Conservation (phyloP, 805 yeast genomes). For the Cyberlindnera xylosilytica region DNA sequence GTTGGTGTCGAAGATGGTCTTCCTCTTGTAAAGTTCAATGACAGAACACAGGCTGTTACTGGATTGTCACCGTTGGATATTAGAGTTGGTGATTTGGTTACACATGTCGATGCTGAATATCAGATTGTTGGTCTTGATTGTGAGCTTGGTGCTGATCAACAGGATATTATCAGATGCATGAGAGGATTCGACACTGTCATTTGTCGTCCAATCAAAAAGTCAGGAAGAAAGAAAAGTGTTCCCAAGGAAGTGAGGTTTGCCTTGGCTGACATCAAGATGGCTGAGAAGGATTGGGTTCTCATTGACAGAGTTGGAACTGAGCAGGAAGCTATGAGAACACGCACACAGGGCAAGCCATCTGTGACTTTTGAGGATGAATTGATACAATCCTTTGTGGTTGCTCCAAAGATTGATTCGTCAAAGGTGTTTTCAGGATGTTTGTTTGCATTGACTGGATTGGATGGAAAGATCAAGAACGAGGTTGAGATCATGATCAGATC, state of each 20-base stretch:
- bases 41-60: constrained; percentile 31
- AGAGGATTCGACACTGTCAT: constrained; percentile 58
- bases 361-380: constrained; percentile 15
- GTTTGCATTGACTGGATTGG: constrained; percentile 38
- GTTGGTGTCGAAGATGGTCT: constrained; percentile 27
- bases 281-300: constrained; percentile 33
- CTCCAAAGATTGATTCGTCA: background rate
- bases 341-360: constrained; percentile 4
- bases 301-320: constrained; percentile 29
- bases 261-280: constrained; percentile 31
- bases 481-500: constrained; percentile 34
- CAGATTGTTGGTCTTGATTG: constrained; percentile 45
- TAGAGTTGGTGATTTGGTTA: constrained; percentile 53
- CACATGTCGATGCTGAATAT: constrained; percentile 34
- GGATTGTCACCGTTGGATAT: constrained; percentile 43
- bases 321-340: constrained; percentile 16
- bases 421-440: constrained; percentile 29
- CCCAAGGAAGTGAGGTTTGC: constrained; percentile 21
- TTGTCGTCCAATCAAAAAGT: constrained; percentile 27
- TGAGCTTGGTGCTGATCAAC: constrained; percentile 15
- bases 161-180: constrained; percentile 44
- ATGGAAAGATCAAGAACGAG: constrained; percentile 28
- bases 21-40: constrained; percentile 38
- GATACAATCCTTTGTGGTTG: background rate
- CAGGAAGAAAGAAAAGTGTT: constrained; percentile 10